Conservation (phyloP, 352 stramenopile species). For the Phytopythium litorale region DNA sequence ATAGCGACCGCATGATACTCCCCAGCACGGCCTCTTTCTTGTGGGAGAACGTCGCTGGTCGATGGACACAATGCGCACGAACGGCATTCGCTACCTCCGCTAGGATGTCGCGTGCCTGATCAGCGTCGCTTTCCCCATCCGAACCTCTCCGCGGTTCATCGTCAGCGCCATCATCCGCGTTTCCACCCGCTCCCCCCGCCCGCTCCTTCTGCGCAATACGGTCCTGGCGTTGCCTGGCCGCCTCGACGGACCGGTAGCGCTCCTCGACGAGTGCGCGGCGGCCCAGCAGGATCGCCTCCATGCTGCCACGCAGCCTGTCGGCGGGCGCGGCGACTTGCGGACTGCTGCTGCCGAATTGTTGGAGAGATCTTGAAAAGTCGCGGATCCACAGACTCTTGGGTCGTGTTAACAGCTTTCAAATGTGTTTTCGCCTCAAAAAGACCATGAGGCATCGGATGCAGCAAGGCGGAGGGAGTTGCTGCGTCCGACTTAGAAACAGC, state of each 20-base stretch:
- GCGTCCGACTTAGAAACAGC: conserved; percentile 15
- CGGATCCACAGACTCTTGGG: too few relatives aligned
- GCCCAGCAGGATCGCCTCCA: background rate
- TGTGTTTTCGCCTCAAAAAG: too few relatives aligned
- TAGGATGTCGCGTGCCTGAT: background rate
- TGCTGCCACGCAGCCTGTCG: background rate
- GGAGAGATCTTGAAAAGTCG: background rate
- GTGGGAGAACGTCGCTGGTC: background rate
- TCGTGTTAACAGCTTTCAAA: too few relatives aligned
- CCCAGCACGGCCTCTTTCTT: background rate
- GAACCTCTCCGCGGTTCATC: background rate
- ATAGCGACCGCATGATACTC: background rate
- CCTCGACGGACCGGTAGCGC: background rate
- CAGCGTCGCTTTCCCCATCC: background rate
- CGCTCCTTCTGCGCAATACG: background rate
- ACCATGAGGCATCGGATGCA: too few relatives aligned
- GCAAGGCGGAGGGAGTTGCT: too few relatives aligned
- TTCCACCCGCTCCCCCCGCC: background rate
- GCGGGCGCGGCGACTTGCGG: background rate
- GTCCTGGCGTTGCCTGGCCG: background rate
- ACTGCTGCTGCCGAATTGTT: background rate
- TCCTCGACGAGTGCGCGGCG: background rate
- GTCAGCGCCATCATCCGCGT: background rate
- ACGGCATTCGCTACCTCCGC: background rate
- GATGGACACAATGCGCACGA: background rate